Evolutionary conservation across 257 asterid genomes (phyloP).

Genomic region (Scutellaria baicalensis): DNA sequence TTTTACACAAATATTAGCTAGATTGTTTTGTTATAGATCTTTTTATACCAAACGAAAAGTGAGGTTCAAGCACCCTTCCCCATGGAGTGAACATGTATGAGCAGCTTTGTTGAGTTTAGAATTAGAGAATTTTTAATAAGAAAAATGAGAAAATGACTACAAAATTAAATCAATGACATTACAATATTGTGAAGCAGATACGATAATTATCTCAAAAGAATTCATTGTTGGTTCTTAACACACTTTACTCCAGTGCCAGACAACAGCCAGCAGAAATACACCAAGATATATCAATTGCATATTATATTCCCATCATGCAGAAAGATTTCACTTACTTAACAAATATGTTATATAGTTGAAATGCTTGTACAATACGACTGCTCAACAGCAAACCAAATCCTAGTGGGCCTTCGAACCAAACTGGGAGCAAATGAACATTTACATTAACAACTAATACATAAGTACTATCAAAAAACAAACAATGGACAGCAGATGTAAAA

Average conservation of each 20-base stretch:
- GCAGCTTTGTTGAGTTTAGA: not conserved
- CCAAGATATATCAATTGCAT: not conserved
- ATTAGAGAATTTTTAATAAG: not conserved
- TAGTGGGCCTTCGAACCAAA: slow-evolving; percentile 85
- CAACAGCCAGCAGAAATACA: not conserved
- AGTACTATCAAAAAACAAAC: not conserved
- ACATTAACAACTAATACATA: slow-evolving; percentile 18
- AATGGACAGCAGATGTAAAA: not conserved
- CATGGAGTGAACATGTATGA: not conserved
- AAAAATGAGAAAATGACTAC: not conserved
- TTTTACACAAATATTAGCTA: not conserved
- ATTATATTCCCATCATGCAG: slow-evolving; percentile 6
- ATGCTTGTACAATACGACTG: slow-evolving; percentile 73
- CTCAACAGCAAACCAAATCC: slow-evolving; percentile 92
- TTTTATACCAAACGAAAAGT: not conserved
- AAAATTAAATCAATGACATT: not conserved
- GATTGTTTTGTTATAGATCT: not conserved
- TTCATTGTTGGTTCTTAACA: not conserved
- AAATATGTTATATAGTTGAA: slow-evolving; percentile 70
- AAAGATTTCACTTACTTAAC: slow-evolving; percentile 55
- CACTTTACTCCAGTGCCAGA: not conserved
- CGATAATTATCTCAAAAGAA: no score
- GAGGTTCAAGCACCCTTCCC: not conserved
- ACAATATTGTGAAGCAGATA: not conserved
- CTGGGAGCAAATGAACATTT: slow-evolving; percentile 38